phyloP scores from a whole-genome alignment of 176 grass and related monocot species.

The Oryza brachyantha region DNA sequence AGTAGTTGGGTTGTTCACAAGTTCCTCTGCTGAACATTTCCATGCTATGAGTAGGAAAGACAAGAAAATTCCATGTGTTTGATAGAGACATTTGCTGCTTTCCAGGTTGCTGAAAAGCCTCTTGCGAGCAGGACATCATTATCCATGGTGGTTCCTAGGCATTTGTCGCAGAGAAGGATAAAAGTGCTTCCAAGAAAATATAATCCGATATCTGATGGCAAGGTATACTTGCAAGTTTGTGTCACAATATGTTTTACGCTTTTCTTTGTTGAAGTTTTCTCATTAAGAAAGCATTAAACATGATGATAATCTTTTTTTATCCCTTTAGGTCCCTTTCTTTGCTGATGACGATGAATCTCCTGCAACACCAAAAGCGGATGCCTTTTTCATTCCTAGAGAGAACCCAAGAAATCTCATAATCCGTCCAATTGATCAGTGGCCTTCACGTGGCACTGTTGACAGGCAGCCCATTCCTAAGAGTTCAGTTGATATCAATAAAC shows the following conservation, averaged over 20 bases:
- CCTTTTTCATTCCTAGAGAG: constrained; percentile 88
- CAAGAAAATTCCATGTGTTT: constrained; percentile 1
- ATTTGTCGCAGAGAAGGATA: constrained; percentile 90
- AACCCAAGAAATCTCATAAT: constrained; percentile 89
- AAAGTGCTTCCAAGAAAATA: constrained; percentile 76
- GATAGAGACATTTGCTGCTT: constrained; percentile 28
- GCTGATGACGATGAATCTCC: constrained; percentile 71
- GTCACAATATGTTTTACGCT: constrained; percentile 5
- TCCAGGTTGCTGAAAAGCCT: constrained; percentile 83
- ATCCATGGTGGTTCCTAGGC: constrained; percentile 67
- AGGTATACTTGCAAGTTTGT: constrained; percentile 40
- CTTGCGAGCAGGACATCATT: constrained; percentile 60
- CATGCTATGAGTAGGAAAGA: background rate
- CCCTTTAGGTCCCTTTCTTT: constrained; percentile 74
- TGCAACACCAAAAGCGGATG: constrained; percentile 85
- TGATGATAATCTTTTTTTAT: background rate
- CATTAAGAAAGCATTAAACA: constrained; percentile 5
- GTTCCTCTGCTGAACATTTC: background rate
- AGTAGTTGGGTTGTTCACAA: background rate
- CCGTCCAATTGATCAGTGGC: constrained; percentile 83
- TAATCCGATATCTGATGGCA: constrained; percentile 64
- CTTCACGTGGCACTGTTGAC: constrained; percentile 30
- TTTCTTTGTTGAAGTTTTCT: too few species aligned
- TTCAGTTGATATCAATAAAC: constrained; percentile 33
- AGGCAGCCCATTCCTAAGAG: constrained; percentile 35